Evolutionary conservation across 768 basidiomycete genomes (phyloP), one percentile per base, ranked within the genome.

Genomic region (Lactarius trivialis): DNA sequence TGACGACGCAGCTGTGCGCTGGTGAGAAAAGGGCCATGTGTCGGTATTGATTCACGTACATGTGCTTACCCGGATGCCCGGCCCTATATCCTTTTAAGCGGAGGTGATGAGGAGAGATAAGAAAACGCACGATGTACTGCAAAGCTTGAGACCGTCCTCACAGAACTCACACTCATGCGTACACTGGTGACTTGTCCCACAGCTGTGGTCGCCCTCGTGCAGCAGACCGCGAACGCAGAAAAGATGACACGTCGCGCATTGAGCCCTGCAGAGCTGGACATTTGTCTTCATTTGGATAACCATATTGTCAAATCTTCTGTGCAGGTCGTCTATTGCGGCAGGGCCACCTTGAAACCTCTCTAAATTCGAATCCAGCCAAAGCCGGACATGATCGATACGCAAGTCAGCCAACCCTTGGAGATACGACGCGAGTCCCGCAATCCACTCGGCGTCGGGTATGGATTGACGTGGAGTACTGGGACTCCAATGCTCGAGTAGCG

Each of bases 1-100:
- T 77, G 1, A 79, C 74, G 32, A 76, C 70, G 63, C 84, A 86
- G 57, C 85, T 86, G 76, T 70, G 64, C 83, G 84, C 58, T 82
- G 85, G 57, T 19, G 49, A 41, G 33, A 45, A 36, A 57, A 9
- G 63, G 8, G 4, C n/a, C 15, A 52, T 24, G 12, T 24, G 14
- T 4, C 11, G 28, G 12, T 7, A n/a, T 0, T 9, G 4, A n/a
- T 21, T 9, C n/a, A 4, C 78, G 53, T 68, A 84, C 84, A 82
- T 76, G 62, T 85, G 84, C 8, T 72, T 73, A 14, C 81, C 82
- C 30, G 76, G 68, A 58, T 85, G 84, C 0, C 84, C 84, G 30
- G 82, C 83, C 21, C 83, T 85, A 61, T 24, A 5, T n/a, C 4
- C 1, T 26, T 14, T 19, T 5, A 48, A 60, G 34, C 6, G 8